A percentile compares a stretch with the other conserved stretches of the same genome.
These are phyloP conservation scores for Aspergillus pseudoglaucus DNA, from an alignment of 2,329 filamentous ascomycete genomes.

Conservation along the genomic window DNA sequence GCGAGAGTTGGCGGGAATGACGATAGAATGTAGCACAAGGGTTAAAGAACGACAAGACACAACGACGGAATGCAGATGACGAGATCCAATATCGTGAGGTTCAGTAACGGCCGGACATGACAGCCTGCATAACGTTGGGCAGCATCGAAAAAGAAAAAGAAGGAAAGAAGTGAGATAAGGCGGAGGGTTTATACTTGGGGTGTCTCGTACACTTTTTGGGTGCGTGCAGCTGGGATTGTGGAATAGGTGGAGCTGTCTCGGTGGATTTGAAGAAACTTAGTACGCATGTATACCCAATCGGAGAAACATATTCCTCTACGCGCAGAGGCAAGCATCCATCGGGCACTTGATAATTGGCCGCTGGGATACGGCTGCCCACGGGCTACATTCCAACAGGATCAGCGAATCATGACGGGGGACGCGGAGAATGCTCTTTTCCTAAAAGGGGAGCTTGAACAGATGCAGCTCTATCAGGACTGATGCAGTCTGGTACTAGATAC, in stretches of 20 bases:
- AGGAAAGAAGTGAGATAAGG: neutral
- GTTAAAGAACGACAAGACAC: neutral
- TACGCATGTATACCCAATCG: neutral
- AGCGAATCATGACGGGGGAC: constrained; percentile 6
- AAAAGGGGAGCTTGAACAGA: constrained; percentile 30
- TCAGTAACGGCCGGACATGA: neutral
- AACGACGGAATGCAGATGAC: neutral
- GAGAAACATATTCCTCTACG: neutral
- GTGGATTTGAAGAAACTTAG: neutral
- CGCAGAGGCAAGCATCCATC: neutral
- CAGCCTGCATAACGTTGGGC: neutral
- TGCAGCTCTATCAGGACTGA: neutral
- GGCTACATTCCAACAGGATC: constrained; percentile 7
- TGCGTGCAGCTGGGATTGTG: neutral
- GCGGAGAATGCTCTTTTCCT: constrained; percentile 18
- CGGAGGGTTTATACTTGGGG: neutral
- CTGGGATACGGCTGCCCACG: neutral
- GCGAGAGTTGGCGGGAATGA: too few relatives aligned
- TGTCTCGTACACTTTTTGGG: neutral
- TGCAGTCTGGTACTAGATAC: too few relatives aligned
- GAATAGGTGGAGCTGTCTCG: neutral
- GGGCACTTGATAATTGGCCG: constrained; percentile 10
- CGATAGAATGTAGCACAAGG: too few relatives aligned
- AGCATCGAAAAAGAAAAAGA: neutral
- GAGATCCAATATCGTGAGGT: neutral